Conservation (phyloP, 2,329 filamentous ascomycete species). For the Bipolaris bicolor region DNA sequence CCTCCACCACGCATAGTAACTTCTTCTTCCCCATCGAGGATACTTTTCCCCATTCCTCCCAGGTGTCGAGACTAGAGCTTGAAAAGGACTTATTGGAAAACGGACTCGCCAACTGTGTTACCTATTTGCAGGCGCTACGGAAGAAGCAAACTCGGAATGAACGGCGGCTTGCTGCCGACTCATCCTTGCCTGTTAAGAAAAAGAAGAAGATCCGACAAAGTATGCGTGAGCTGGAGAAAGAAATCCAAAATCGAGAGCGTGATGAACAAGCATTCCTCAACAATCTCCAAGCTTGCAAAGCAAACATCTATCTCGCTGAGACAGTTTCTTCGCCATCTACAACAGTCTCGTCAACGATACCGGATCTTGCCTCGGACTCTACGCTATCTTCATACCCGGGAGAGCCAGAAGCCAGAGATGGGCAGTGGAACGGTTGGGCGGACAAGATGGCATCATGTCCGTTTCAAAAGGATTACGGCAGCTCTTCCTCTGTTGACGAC, state of each 20-base stretch:
- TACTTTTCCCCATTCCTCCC: not conserved
- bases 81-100: constrained; percentile 37
- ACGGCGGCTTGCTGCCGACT: constrained; percentile 24
- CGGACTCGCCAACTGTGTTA: constrained; percentile 40
- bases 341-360: constrained; percentile 14
- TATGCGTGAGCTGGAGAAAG: constrained; percentile 35
- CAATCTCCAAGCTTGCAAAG: constrained; percentile 40
- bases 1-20: not conserved
- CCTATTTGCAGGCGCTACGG: constrained; percentile 40
- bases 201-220: constrained; percentile 40
- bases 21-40: constrained; percentile 1
- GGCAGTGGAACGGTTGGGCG: constrained; percentile 42
- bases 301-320: constrained; percentile 39
- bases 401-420: constrained; percentile 28
- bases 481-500: constrained; percentile 21
- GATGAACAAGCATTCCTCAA: constrained; percentile 40
- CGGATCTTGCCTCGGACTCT: constrained; percentile 21
- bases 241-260: constrained; percentile 41
- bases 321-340: constrained; percentile 20
- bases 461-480: constrained; percentile 26
- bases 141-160: constrained; percentile 39
- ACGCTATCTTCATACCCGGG: constrained; percentile 20
- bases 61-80: constrained; percentile 23
- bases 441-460: constrained; percentile 32
- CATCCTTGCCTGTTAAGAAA: constrained; percentile 29